These are phyloP conservation scores for Gryganskiella cystojenkinii DNA, from an alignment of 192 early-diverging fungal genomes.

Conservation along the genomic window DNA sequence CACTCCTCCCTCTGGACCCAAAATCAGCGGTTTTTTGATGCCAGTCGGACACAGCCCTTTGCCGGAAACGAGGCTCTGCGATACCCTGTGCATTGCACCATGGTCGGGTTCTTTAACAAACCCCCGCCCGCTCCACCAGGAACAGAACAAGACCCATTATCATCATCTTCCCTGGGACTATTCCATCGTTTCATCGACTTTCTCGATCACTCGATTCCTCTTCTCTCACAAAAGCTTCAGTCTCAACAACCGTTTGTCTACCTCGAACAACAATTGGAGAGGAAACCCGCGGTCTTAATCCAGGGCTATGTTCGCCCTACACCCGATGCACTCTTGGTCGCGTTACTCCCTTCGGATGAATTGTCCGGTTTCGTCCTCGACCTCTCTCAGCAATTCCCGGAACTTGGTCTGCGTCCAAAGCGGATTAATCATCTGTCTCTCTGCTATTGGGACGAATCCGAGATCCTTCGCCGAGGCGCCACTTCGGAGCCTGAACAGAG, in stretches of 20 bases:
- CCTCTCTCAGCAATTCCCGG: constrained; percentile 17
- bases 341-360: constrained; percentile 7
- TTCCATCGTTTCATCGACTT: neutral
- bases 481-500: neutral
- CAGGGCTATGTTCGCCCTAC: constrained; percentile 15
- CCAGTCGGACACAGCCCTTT: neutral
- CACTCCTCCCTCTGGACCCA: constrained; percentile 6
- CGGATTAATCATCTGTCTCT: constrained; percentile 38
- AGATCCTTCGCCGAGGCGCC: neutral
- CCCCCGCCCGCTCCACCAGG: neutral
- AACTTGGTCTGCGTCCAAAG: constrained; percentile 23
- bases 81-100: constrained; percentile 42
- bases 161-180: too few relatives aligned
- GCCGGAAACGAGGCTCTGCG: constrained; percentile 28
- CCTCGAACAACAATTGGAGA: neutral
- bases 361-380: neutral
- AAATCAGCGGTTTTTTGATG: neutral
- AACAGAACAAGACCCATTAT: too few relatives aligned
- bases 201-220: neutral
- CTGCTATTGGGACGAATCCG: constrained; percentile 35
- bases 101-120: constrained; percentile 42
- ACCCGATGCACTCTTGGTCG: constrained; percentile 17
- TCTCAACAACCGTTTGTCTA: too few relatives aligned
- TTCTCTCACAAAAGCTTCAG: neutral
- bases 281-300: neutral